Conservation (phyloP, 2,329 filamentous ascomycete genomes). For the Alternaria panax region DNA sequence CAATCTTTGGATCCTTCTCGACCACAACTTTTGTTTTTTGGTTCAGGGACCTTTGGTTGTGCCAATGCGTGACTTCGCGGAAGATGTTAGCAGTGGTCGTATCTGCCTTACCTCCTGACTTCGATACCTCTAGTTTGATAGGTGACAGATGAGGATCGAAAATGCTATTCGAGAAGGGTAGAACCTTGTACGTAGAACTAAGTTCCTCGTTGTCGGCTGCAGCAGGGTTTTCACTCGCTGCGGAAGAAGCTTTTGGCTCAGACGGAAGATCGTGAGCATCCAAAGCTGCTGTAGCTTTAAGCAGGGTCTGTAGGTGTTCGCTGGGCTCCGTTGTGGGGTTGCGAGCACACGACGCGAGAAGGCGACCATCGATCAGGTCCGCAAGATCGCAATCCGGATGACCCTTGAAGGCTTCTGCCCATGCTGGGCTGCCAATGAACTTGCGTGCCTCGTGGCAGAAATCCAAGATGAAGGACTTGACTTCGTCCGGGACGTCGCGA, state of each 20-base stretch:
- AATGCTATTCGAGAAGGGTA: conserved; percentile 57
- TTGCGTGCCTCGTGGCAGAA: conserved; percentile 50
- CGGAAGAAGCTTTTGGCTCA: conserved; percentile 10
- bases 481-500: conserved; percentile 42
- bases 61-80: conserved; percentile 66
- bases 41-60: conserved; percentile 64
- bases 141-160: conserved; percentile 59
- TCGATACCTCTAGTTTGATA: conserved; percentile 50
- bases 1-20: conserved; percentile 44
- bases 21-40: conserved; percentile 43
- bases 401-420: conserved; percentile 38
- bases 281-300: conserved; percentile 30
- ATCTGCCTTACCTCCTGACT: conserved; percentile 32
- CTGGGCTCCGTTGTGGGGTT: conserved; percentile 23
- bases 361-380: conserved; percentile 65
- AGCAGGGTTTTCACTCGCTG: not conserved
- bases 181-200: conserved; percentile 41
- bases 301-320: conserved; percentile 28
- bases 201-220: conserved; percentile 16
- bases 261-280: conserved; percentile 24
- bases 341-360: conserved; percentile 40
- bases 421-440: conserved; percentile 50
- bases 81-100: conserved; percentile 54
- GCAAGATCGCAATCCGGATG: conserved; percentile 55
- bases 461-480: conserved; percentile 44